These are phyloP conservation scores for Umbilicaria muhlenbergii DNA, from an alignment of 495 filamentous ascomycete species.

Conservation along the genomic window DNA sequence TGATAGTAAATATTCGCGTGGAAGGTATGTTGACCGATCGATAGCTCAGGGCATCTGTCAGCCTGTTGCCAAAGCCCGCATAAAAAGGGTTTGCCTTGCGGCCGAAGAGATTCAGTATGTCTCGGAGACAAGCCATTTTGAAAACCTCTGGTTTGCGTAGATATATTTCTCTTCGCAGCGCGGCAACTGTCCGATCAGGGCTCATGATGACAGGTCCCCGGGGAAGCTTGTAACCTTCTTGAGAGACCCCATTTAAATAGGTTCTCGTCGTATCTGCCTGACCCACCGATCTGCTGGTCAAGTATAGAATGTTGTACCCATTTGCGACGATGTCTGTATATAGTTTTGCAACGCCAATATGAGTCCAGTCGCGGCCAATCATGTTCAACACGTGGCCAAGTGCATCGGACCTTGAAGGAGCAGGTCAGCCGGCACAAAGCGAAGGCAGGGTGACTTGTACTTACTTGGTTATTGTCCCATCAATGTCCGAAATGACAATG, in stretches of 20 bases:
- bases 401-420: constrained; percentile 54
- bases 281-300: constrained; percentile 86
- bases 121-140: constrained; percentile 95
- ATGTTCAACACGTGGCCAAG: constrained; percentile 95
- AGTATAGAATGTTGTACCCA: constrained; percentile 96
- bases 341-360: constrained; percentile 88
- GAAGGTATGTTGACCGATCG: constrained; percentile 88
- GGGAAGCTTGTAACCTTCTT: constrained; percentile 75
- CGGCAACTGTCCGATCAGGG: constrained; percentile 92
- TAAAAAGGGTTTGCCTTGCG: constrained; percentile 74
- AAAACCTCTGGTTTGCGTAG: constrained; percentile 95
- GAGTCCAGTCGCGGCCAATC: constrained; percentile 97
- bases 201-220: constrained; percentile 88
- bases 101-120: constrained; percentile 82
- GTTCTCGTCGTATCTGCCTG: constrained; percentile 83
- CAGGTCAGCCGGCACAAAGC: background rate
- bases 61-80: constrained; percentile 89
- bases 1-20: constrained; percentile 95
- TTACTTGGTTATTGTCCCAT: constrained; percentile 94
- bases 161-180: constrained; percentile 84
- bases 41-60: constrained; percentile 94
- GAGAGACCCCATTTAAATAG: constrained; percentile 78
- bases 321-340: constrained; percentile 93
- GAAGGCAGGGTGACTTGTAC: constrained; percentile 4
- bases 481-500: constrained; percentile 95